These are phyloP conservation scores for Cytospora piceae DNA, from an alignment of 2,329 filamentous ascomycete genomes.

Conservation along the genomic window DNA sequence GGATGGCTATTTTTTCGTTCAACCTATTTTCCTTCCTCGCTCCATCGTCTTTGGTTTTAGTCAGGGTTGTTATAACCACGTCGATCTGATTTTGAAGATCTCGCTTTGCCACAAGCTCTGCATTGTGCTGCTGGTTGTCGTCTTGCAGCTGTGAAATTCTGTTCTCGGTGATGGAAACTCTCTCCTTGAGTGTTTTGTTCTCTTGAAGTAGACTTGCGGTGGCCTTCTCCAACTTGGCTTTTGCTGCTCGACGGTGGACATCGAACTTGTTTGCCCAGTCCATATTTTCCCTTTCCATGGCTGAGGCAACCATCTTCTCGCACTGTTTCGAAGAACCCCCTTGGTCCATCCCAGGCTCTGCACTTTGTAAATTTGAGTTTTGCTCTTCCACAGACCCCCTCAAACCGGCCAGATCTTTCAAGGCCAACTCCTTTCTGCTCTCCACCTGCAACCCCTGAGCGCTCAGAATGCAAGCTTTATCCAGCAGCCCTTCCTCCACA, in stretches of 20 bases:
- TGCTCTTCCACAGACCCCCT: not conserved
- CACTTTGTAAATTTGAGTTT: not conserved
- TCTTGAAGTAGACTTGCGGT: not conserved
- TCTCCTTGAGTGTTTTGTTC: no score
- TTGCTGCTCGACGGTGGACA: not conserved
- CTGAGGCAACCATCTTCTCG: not conserved
- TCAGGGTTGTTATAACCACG: not conserved
- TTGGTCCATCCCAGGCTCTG: not conserved
- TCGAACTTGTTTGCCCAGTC: not conserved
- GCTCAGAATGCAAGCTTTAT: not conserved
- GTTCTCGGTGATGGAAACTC: not conserved
- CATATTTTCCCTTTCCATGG: not conserved
- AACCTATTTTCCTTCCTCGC: not conserved
- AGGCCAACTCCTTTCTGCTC: not conserved
- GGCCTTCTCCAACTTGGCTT: not conserved
- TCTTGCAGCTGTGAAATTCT: not conserved
- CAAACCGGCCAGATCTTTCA: not conserved
- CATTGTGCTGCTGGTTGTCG: not conserved
- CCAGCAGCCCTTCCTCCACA: not conserved
- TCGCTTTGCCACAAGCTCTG: not conserved
- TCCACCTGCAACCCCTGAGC: not conserved
- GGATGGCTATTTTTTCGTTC: no score
- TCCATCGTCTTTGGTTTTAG: not conserved
- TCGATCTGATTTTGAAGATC: not conserved
- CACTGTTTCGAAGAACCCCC: not conserved